Base-by-base conservation (phyloP, 257 asterid species). In the Perilla frutescens region DNA sequence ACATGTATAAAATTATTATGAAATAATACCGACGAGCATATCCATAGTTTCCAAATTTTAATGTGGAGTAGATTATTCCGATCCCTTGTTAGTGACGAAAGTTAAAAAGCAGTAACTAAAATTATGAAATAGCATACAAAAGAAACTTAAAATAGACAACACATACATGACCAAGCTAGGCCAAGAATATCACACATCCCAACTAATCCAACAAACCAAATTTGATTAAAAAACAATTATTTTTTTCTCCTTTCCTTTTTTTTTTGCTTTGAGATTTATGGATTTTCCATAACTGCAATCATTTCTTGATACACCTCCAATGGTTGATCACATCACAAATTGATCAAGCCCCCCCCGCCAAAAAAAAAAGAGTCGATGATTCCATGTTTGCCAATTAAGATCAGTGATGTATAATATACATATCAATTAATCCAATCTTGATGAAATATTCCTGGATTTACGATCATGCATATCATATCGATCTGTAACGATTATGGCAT, bases 281-380 rank as follows among this genome's bases (percentile, higher is more conserved):
- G 67, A 70, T 50, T 57, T 9, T 67, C 73, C 79, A 45, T 66
- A 10, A 20, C 75, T 71, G 66, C 61, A 48, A 71, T 49, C 29
- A 39, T 64, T 61, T 76, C 68, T 8, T 15, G 51, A 31, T 64
- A 32, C 64, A 61, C 53, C 66, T 60, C 53, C 58, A 54, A 61
- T 50, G 10, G 32, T 8, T 20, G 58, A 8, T 55, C 66, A 12
- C n/a, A 54, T 59, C 31, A 10, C 47, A 7, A 40, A 41, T 70
- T 61, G 64, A 68, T 68, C 76, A 69, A 62, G 36, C 37, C 15
- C 26, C 26, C 26, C 26, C 26, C 26, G 9, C n/a, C 14, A 10
- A 50, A 12, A 20, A 26, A 74, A 15, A 12, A 26, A 26, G 39
- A n/a, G 20, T 2, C 51, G n/a, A 1, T 5, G 56, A 1, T 26